Evolutionary conservation across 164 flowering plant genomes (phyloP).

Genomic region (Nymphaea thermarum): DNA sequence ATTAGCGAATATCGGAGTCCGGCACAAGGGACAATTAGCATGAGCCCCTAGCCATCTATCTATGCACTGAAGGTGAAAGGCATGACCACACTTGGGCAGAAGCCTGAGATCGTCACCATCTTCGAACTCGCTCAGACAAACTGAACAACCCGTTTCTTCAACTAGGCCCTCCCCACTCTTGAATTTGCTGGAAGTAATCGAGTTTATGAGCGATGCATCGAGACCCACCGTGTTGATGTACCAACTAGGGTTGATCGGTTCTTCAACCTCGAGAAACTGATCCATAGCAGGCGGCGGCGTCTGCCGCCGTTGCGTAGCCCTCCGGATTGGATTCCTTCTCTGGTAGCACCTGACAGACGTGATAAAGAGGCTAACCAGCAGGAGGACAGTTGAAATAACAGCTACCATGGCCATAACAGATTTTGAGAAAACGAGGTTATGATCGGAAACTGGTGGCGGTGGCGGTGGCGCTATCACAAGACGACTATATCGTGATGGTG

Average conservation of each 20-base stretch:
- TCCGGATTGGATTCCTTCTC: neutral
- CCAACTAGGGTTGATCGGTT: conserved; percentile 27
- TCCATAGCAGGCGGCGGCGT: neutral
- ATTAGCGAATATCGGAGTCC: conserved; percentile 32
- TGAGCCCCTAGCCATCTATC: conserved; percentile 83
- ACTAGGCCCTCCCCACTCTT: conserved; percentile 50
- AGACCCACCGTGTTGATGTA: conserved; percentile 33
- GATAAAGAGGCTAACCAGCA: neutral
- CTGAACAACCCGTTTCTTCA: conserved; percentile 73
- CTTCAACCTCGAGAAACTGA: conserved; percentile 12
- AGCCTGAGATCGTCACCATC: conserved; percentile 66
- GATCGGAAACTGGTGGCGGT: neutral
- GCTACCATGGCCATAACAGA: neutral
- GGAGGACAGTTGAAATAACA: neutral
- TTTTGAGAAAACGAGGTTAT: neutral
- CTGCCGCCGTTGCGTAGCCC: neutral
- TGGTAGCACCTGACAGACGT: neutral
- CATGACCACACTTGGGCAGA: conserved; percentile 82
- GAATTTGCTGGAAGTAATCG: conserved; percentile 58
- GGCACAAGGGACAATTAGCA: conserved; percentile 74
- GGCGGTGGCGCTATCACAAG: neutral
- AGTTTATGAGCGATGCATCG: conserved; percentile 60
- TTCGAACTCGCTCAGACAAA: conserved; percentile 64
- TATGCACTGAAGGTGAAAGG: conserved; percentile 72
- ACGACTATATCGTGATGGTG: neutral